Evolutionary conservation across 2,329 filamentous ascomycete genomes (phyloP).

Genomic region (Paraphaeosphaeria sporulosa): DNA sequence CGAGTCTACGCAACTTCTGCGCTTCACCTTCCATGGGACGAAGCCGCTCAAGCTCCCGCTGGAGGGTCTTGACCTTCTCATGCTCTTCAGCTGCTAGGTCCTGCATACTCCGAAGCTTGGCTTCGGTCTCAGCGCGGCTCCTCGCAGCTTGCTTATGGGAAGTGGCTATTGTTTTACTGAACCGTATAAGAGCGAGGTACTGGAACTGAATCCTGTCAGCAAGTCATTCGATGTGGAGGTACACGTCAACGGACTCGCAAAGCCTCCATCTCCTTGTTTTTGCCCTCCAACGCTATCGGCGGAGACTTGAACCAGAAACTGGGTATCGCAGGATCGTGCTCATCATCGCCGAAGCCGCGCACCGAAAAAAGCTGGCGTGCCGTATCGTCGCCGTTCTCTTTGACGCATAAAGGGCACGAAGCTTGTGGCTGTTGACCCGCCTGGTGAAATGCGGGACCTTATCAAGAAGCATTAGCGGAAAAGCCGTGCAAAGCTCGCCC

Average conservation of each 20-base stretch:
- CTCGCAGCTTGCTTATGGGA: constrained; percentile 28
- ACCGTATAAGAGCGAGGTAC: constrained; percentile 47
- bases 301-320: constrained; percentile 53
- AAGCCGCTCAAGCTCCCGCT: constrained; percentile 32
- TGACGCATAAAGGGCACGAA: constrained; percentile 55
- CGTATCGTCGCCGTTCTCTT: constrained; percentile 44
- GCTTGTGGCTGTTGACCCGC: constrained; percentile 50
- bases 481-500: neutral
- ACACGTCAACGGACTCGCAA: constrained; percentile 45
- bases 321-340: constrained; percentile 55
- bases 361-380: constrained; percentile 54
- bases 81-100: constrained; percentile 48
- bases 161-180: constrained; percentile 32
- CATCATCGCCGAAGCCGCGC: constrained; percentile 51
- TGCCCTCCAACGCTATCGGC: constrained; percentile 51
- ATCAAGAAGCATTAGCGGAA: constrained; percentile 1
- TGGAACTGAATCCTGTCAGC: constrained; percentile 53
- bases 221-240: neutral
- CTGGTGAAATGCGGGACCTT: constrained; percentile 57
- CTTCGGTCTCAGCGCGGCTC: constrained; percentile 25
- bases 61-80: constrained; percentile 34
- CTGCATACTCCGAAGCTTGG: constrained; percentile 36
- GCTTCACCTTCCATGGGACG: constrained; percentile 29
- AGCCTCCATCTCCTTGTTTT: constrained; percentile 50
- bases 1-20: constrained; percentile 30